A percentile compares a stretch with the other conserved stretches of the same genome.
Conservation (phyloP, 805 yeast genomes). For the Metschnikowia noctiluminum region DNA sequence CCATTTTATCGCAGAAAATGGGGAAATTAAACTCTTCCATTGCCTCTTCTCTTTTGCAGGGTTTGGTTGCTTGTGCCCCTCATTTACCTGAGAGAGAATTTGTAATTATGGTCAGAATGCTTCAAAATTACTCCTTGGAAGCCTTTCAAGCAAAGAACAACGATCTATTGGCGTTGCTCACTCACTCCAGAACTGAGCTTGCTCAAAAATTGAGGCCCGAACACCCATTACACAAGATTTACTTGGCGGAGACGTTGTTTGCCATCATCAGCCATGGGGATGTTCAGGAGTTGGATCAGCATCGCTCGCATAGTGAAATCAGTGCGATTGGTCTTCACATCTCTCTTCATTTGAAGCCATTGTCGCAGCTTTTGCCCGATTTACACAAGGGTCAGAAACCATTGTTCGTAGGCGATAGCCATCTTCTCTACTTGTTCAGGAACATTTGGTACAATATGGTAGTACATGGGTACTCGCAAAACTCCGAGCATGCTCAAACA, state of each 20-base stretch:
- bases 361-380: slow-evolving; percentile 71
- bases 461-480: slow-evolving; percentile 79
- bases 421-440: slow-evolving; percentile 60
- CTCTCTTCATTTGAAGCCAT: slow-evolving; percentile 60
- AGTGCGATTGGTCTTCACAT: slow-evolving; percentile 69
- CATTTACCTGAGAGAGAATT: slow-evolving; percentile 65
- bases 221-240: slow-evolving; percentile 48
- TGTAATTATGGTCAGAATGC: slow-evolving; percentile 54
- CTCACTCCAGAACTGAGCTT: slow-evolving; percentile 47
- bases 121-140: slow-evolving; percentile 46
- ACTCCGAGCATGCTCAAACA: slow-evolving; percentile 51
- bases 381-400: slow-evolving; percentile 42
- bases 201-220: slow-evolving; percentile 37
- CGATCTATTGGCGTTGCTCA: slow-evolving; percentile 37
- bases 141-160: slow-evolving; percentile 43
- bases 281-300: slow-evolving; percentile 69
- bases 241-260: slow-evolving; percentile 63
- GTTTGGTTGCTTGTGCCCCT: slow-evolving; percentile 61
- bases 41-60: slow-evolving; percentile 55
- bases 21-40: slow-evolving; percentile 46
- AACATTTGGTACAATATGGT: slow-evolving; percentile 94
- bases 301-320: slow-evolving; percentile 72
- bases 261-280: slow-evolving; percentile 77
- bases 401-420: slow-evolving; percentile 42
- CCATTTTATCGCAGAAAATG: slow-evolving; percentile 78